Percentiles rank a stretch among this genome's conserved stretches.
Evolutionary conservation across 345 rosid genomes (phyloP).

Genomic region (Eucalyptus erythrocorys): DNA sequence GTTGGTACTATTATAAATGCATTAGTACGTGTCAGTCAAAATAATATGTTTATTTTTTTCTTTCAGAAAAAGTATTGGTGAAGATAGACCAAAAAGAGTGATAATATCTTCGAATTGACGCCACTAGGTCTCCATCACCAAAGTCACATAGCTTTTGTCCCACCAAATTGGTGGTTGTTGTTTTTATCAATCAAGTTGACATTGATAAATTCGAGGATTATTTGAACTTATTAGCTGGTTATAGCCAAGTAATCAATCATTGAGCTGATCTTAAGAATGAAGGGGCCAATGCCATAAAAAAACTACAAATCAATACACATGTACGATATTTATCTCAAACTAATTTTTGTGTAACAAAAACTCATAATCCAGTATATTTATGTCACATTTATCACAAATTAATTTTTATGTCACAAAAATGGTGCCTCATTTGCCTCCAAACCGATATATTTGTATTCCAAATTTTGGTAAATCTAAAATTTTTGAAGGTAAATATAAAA

Average conservation of each 20-base stretch:
- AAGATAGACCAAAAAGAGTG: neutral
- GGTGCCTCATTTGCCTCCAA: neutral
- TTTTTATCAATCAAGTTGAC: neutral
- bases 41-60: neutral
- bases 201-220: neutral
- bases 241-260: neutral
- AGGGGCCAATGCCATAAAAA: neutral
- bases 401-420: neutral
- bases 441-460: neutral
- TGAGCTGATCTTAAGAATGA: neutral
- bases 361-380: neutral
- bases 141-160: neutral
- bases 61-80: neutral
- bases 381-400: neutral
- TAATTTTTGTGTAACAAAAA: neutral
- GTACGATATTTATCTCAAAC: accelerated
- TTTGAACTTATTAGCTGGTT: neutral
- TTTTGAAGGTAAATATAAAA: neutral
- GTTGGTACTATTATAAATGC: neutral
- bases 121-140: neutral
- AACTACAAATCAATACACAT: neutral
- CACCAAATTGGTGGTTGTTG: neutral
- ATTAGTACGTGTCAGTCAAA: neutral
- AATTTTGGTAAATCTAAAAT: neutral
- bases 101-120: neutral